Percentiles rank a stretch among this genome's conserved stretches.
These are phyloP conservation scores for Annulohypoxylon truncatum DNA, from an alignment of 2,329 filamentous ascomycete genomes.

Conservation along the genomic window DNA sequence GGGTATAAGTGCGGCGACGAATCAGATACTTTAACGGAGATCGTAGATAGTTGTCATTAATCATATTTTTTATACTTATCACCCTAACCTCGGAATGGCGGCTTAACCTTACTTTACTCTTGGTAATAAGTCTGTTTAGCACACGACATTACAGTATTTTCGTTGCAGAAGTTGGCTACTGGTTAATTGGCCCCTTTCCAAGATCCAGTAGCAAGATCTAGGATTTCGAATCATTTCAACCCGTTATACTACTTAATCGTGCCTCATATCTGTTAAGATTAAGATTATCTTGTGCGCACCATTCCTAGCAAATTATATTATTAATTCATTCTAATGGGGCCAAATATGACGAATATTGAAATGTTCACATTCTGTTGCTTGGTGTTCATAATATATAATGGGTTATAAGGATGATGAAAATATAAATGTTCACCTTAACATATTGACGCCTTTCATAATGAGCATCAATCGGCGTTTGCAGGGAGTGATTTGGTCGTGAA, in stretches of 20 bases:
- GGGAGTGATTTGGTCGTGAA: too few species aligned
- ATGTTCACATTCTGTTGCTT: too few species aligned
- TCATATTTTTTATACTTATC: not conserved
- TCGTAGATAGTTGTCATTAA: slow-evolving; percentile 5
- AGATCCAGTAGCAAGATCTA: not conserved
- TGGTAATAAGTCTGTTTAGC: not conserved
- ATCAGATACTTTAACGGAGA: slow-evolving; percentile 64
- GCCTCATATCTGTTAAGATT: not conserved
- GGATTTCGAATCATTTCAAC: not conserved
- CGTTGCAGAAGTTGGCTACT: slow-evolving; percentile 40
- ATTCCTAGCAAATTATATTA: too few species aligned
- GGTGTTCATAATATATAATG: too few species aligned
- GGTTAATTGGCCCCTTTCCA: slow-evolving; percentile 26
- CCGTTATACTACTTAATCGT: not conserved
- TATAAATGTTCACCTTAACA: too few species aligned
- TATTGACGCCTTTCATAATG: too few species aligned
- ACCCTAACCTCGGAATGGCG: not conserved
- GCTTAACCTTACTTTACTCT: not conserved
- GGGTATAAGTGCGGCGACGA: slow-evolving; percentile 63
- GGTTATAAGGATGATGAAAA: too few species aligned
- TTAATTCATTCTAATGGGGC: too few species aligned
- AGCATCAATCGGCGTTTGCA: too few species aligned
- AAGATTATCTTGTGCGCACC: too few species aligned
- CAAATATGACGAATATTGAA: too few species aligned
- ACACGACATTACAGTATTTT: slow-evolving; percentile 20